Evolutionary conservation across 306 rosid species (phyloP).

Genomic region (Hippophae gyantsensis): DNA sequence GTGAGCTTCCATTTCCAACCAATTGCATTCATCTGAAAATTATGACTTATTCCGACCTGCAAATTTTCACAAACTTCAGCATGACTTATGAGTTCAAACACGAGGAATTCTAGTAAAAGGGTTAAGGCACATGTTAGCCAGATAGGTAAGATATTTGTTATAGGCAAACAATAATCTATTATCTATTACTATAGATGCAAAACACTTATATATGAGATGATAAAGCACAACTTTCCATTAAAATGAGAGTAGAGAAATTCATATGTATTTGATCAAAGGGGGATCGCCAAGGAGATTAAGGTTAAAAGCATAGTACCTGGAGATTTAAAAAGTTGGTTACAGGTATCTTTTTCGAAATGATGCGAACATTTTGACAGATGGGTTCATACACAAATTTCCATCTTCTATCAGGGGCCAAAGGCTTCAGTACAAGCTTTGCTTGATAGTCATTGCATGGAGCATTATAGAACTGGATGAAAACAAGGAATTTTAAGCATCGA

Average conservation of each 20-base stretch:
- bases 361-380: constrained; percentile 52
- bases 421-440: constrained; percentile 83
- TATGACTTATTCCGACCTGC: constrained; percentile 89
- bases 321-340: constrained; percentile 73
- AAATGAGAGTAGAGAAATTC: no score
- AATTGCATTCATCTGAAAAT: constrained; percentile 70
- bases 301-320: constrained; percentile 45
- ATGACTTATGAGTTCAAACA: neutral
- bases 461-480: constrained; percentile 64
- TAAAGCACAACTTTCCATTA: neutral
- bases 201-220: neutral
- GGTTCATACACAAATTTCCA: constrained; percentile 88
- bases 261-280: neutral
- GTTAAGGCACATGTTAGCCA: neutral
- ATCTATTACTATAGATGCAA: no score
- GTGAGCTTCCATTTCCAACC: constrained; percentile 98
- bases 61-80: constrained; percentile 17
- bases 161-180: no score
- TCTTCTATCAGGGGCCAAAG: constrained; percentile 62
- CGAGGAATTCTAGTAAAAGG: neutral
- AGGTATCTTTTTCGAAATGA: constrained; percentile 86
- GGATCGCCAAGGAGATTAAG: constrained; percentile 2
- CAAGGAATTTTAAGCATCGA: neutral
- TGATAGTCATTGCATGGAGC: constrained; percentile 69
- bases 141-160: constrained; percentile 1